These are phyloP conservation scores for Salvia rosmarinus DNA, from an alignment of 257 asterid genomes.

Conservation along the genomic window DNA sequence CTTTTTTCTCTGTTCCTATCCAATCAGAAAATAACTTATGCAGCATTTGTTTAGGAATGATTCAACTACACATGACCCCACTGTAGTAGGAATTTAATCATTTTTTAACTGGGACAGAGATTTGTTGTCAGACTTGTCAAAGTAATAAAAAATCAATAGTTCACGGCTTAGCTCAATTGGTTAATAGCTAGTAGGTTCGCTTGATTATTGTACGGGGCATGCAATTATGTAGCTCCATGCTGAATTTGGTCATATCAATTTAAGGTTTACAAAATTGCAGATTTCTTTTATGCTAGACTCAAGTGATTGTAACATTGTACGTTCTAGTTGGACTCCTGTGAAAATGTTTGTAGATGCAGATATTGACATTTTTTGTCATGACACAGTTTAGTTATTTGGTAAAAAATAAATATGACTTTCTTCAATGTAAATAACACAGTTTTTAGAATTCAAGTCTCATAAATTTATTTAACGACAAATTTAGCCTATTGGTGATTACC, in stretches of 20 bases:
- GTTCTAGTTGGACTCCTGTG: too few species aligned
- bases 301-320: too few species aligned
- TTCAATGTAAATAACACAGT: too few species aligned
- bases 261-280: not conserved
- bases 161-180: slow-evolving; percentile 40
- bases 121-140: slow-evolving; percentile 53
- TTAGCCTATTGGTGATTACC: too few species aligned
- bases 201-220: slow-evolving; percentile 9
- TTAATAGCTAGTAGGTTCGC: slow-evolving; percentile 21
- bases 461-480: too few species aligned
- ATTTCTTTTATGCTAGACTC: not conserved
- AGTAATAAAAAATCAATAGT: slow-evolving; percentile 36
- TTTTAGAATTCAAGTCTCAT: too few species aligned
- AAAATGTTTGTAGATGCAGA: too few species aligned
- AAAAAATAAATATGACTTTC: too few species aligned
- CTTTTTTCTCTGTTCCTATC: slow-evolving; percentile 41
- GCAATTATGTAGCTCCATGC: slow-evolving; percentile 23
- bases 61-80: slow-evolving; percentile 45
- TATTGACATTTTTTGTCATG: too few species aligned
- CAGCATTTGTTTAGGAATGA: slow-evolving; percentile 40
- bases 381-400: too few species aligned
- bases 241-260: not conserved
- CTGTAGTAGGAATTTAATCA: slow-evolving; percentile 36
- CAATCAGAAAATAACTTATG: slow-evolving; percentile 30
- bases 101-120: slow-evolving; percentile 47